Base-by-base conservation (phyloP, 306 rosid species). In the Albizia julibrissin region DNA sequence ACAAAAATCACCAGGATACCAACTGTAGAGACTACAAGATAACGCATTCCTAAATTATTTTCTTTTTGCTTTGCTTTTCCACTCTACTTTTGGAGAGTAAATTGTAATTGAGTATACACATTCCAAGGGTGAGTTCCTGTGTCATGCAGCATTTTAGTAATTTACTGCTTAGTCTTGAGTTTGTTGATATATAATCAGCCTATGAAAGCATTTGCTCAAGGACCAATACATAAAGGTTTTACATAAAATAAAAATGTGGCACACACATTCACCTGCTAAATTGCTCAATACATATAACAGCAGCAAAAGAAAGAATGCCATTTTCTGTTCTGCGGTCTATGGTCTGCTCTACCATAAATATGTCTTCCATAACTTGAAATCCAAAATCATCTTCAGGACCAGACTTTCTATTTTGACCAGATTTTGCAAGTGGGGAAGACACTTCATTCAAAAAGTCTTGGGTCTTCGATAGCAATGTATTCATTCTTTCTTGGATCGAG, bases 241-340 rank as follows among this genome's bases (percentile, higher is more conserved):
- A 72, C 29, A 69, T 26, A 43, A 76, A 5, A 75, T 47, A 26
- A 29, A 37, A 31, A 78, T 71, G 62, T 27, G 31, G 52, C 27
- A 70, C 42, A 47, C 44, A 83, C 70, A 76, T 83, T 91, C 89
- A 95, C 99, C 99, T 93, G 99, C 99, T 92, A 87, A 95, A 93
- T 89, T 95, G 99, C 87, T 95, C 99, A 61, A 93, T 89, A 44
- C 96, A 95, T 74, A 87, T 87, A 70, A 93, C 82, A 79, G 98
- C 97, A 75, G 96, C 93, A 31, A 89, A 81, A 83, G 99, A 95
- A 82, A 95, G 99, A 77, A 16, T 80, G 79, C 99, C 98, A 78
- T 85, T 68, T 15, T 93, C 91, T 47, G 89, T 91, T 85, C 79
- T 88, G 90, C 89, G 92, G 56, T 89, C 84, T 77, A 95, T 79